Base-by-base conservation (phyloP, 2,329 filamentous ascomycete genomes). In the Fusarium sp. region DNA sequence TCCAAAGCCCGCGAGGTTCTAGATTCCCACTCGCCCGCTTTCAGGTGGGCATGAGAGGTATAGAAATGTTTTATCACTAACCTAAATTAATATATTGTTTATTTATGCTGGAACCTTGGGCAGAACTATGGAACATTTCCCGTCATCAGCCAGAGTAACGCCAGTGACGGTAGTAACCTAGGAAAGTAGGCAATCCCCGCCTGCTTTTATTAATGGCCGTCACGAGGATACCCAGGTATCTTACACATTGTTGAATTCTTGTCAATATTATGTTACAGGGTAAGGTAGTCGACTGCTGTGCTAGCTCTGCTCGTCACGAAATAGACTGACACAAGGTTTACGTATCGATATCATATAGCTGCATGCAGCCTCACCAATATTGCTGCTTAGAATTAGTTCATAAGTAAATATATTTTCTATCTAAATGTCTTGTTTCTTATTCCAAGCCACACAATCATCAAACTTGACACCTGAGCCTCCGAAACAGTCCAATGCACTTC, bases 401-500 rank as follows among this genome's bases (percentile, higher is more conserved):
- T 35, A 47, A 43, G 62, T 30, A 44, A 50, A 54, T 66, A 40
- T 60, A n/a, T 61, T 53, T 47, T 69, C 53, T 47, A 37, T 56
- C 64, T 60, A 74, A 28, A 64, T 73, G 21, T 40, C 56, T 77
- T 89, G 86, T 65, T 80, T 81, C 72, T 82, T 84, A 80, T 98
- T 98, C 96, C 96, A 99, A 76, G 87, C 85, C 40, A 97, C 91
- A 81, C 96, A 98, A 64, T 98, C 95, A 38, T 93, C 92, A 80
- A 98, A 95, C 71, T 89, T 94, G 60, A 98, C 94, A 3, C 94
- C 93, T 23, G 86, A 90, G 3, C 96, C 96, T 13, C 96, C 96
- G 82, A 99, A 99, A 74, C 97, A 95, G 83, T 99, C 96, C 77
- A 99, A 84, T 4, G 96, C 96, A 81, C 96, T 98, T 18, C 96